These are phyloP conservation scores for Trypanosoma vivax DNA, from an alignment of 208 protist species.

Conservation along the genomic window DNA sequence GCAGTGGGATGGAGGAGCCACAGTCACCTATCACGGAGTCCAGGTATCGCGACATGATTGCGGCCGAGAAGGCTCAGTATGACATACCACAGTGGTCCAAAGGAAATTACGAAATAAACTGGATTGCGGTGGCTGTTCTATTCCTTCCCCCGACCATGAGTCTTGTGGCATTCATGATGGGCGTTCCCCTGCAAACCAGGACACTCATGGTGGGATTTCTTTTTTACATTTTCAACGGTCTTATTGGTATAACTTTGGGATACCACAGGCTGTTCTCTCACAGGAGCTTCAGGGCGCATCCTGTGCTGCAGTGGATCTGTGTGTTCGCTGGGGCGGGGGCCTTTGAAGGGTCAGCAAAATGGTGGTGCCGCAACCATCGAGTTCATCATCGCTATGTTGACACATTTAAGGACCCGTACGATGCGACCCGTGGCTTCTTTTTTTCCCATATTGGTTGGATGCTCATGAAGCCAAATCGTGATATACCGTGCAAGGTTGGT, in stretches of 20 bases:
- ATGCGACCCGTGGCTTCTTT: constrained; percentile 83
- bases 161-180: constrained; percentile 22
- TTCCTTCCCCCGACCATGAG: constrained; percentile 36
- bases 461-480: constrained; percentile 88
- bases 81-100: constrained; percentile 48
- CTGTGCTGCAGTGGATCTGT: constrained; percentile 57
- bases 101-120: constrained; percentile 77
- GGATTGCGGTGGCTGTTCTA: constrained; percentile 60
- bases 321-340: constrained; percentile 75
- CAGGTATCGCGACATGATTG: background rate
- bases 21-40: background rate
- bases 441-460: constrained; percentile 92
- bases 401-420: constrained; percentile 89
- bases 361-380: constrained; percentile 88
- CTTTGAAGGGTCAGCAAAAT: constrained; percentile 88
- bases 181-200: constrained; percentile 61
- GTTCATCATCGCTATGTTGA: constrained; percentile 90
- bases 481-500: constrained; percentile 72
- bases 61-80: constrained; percentile 27
- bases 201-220: constrained; percentile 56
- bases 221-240: constrained; percentile 79
- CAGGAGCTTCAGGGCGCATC: constrained; percentile 64
- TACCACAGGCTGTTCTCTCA: constrained; percentile 90
- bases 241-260: constrained; percentile 86
- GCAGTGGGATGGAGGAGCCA: constrained; percentile 2